phyloP scores from a whole-genome alignment of 2,329 filamentous ascomycete species.

The Berkeleyomyces rouxiae region DNA sequence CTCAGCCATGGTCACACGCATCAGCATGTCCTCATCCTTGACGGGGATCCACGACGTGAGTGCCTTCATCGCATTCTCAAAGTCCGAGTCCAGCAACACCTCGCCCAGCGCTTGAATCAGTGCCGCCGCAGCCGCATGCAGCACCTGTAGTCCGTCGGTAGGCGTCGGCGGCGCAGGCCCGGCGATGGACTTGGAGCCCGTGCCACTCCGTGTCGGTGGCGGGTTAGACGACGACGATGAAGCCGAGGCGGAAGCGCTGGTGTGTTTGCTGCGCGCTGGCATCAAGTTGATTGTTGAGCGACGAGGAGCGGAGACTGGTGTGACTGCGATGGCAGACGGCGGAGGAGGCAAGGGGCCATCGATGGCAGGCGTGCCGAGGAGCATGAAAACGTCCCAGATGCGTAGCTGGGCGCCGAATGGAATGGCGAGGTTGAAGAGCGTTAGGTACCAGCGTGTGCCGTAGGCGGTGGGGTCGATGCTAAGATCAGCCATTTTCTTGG shows the following conservation, averaged over 20 bases:
- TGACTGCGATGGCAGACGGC: constrained; percentile 3
- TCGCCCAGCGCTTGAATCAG: constrained; percentile 81
- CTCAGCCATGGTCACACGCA: constrained; percentile 77
- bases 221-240: constrained; percentile 77
- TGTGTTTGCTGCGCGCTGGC: constrained; percentile 84
- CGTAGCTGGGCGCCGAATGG: constrained; percentile 87
- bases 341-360: constrained; percentile 15
- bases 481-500: constrained; percentile 58
- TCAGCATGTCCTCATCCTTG: constrained; percentile 82
- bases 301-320: not conserved
- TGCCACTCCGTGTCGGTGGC: constrained; percentile 12
- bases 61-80: constrained; percentile 96
- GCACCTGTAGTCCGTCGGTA: constrained; percentile 51
- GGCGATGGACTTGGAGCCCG: not conserved
- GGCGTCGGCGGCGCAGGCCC: constrained; percentile 14
- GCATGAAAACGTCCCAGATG: constrained; percentile 95
- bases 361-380: constrained; percentile 60
- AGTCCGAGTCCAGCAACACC: constrained; percentile 80
- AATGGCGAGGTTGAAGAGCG: constrained; percentile 90
- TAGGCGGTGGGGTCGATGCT: constrained; percentile 80
- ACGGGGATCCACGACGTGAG: constrained; percentile 88
- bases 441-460: constrained; percentile 92
- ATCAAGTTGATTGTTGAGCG: constrained; percentile 40
- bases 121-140: constrained; percentile 80
- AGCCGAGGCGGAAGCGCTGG: constrained; percentile 97